Conservation (phyloP, 2,329 filamentous ascomycete species). For the Corynespora cassiicola region DNA sequence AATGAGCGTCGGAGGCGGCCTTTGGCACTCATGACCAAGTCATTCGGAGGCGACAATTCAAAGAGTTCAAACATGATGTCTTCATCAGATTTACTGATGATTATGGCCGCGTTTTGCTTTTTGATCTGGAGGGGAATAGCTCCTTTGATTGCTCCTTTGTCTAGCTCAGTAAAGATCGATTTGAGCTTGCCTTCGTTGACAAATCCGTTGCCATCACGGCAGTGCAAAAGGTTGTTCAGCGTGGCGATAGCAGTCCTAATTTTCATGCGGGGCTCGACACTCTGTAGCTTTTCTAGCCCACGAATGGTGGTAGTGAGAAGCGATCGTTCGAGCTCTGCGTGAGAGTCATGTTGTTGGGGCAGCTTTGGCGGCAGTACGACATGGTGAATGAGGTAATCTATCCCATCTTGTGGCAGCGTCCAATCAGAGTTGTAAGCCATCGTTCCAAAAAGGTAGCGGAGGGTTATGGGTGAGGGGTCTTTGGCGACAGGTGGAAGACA, state of each 20-base stretch:
- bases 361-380: conserved; percentile 58
- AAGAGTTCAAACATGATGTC: conserved; percentile 52
- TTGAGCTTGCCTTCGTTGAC: conserved; percentile 18
- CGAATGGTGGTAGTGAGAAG: conserved; percentile 17
- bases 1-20: conserved; percentile 54
- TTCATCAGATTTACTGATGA: conserved; percentile 41
- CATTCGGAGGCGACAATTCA: conserved; percentile 53
- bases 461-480: no score
- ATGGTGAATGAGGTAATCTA: conserved; percentile 52
- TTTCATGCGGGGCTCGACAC: background rate
- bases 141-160: conserved; percentile 5
- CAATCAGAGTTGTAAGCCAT: no score
- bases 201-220: conserved; percentile 1
- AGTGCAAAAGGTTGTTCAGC: conserved; percentile 14
- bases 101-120: conserved; percentile 56
- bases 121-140: conserved; percentile 49
- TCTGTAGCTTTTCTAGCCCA: conserved; percentile 17
- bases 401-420: no score
- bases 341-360: conserved; percentile 46
- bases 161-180: conserved; percentile 21
- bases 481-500: no score
- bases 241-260: conserved; percentile 16
- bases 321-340: conserved; percentile 12
- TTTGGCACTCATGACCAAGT: conserved; percentile 42
- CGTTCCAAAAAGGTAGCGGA: no score